A percentile compares a stretch with the other conserved stretches of the same genome.
These are phyloP conservation scores for Fusarium sacchari DNA, from an alignment of 2,329 filamentous ascomycete genomes.

Conservation along the genomic window DNA sequence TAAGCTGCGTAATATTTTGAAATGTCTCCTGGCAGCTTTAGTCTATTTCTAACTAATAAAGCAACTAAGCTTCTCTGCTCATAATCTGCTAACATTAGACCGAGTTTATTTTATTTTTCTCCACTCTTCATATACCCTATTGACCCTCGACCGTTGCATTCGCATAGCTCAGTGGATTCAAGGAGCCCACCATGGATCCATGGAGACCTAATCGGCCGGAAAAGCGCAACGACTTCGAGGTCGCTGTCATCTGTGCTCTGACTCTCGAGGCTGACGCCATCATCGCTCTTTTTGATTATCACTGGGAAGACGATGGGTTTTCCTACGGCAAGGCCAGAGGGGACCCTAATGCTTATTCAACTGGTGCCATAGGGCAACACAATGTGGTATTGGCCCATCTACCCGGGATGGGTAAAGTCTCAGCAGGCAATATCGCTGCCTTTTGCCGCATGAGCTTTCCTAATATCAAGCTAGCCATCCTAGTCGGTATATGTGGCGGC, in stretches of 20 bases:
- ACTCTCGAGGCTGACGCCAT: neutral
- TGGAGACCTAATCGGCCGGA: neutral
- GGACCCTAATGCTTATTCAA: neutral
- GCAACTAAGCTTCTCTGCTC: too few relatives aligned
- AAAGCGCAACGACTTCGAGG: neutral
- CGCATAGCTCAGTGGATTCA: accelerated
- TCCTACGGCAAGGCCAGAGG: neutral
- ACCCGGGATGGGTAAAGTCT: neutral
- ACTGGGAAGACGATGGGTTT: neutral
- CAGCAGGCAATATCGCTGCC: neutral
- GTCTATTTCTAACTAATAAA: neutral
- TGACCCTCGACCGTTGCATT: neutral
- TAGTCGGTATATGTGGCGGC: neutral
- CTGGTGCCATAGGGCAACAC: neutral
- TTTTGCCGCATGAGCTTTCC: neutral
- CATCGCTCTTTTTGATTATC: neutral
- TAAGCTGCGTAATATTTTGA: too few relatives aligned
- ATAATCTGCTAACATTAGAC: neutral
- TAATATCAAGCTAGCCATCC: neutral
- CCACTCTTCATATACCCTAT: accelerated
- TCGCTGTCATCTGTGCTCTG: neutral
- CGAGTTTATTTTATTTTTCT: neutral
- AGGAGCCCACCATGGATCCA: neutral
- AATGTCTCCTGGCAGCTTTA: accelerated
- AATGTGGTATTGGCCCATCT: neutral